A percentile compares a stretch with the other conserved stretches of the same genome.
phyloP scores from a whole-genome alignment of 371 early-diverging fungal species.

The Mucor plumbeus region DNA sequence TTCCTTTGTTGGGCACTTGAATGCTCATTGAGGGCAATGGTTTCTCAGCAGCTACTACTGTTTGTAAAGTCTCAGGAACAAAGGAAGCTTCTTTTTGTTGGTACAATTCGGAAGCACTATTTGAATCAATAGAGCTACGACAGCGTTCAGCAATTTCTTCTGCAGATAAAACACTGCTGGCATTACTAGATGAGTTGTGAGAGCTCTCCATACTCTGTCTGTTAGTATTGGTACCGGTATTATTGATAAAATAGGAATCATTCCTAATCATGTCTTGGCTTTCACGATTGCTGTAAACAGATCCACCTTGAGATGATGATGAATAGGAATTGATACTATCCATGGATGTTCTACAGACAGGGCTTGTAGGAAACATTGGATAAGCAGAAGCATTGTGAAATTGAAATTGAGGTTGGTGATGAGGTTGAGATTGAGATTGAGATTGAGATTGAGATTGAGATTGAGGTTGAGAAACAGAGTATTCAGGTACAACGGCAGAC shows the following conservation, averaged over 20 bases:
- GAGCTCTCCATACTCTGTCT: not conserved
- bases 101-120: not conserved
- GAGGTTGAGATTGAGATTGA: not conserved
- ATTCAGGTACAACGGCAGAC: not conserved
- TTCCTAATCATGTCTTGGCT: slow-evolving; percentile 21
- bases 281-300: slow-evolving; percentile 1
- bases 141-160: slow-evolving; percentile 3
- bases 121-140: slow-evolving; percentile 1
- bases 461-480: not conserved
- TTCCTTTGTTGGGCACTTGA: not conserved
- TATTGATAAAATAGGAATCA: slow-evolving; percentile 35
- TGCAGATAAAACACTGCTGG: not conserved
- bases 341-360: slow-evolving; percentile 9
- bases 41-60: not conserved
- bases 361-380: not conserved
- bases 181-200: not conserved
- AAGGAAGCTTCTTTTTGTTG: slow-evolving; percentile 1
- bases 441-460: not conserved
- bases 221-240: not conserved
- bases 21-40: not conserved
- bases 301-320: slow-evolving; percentile 2
- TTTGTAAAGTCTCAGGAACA: not conserved
- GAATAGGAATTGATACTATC: slow-evolving; percentile 11
- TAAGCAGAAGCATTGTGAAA: not conserved
- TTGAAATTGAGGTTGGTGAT: not conserved